Evolutionary conservation across 306 rosid species (phyloP).

Genomic region (Bauhinia variegata): DNA sequence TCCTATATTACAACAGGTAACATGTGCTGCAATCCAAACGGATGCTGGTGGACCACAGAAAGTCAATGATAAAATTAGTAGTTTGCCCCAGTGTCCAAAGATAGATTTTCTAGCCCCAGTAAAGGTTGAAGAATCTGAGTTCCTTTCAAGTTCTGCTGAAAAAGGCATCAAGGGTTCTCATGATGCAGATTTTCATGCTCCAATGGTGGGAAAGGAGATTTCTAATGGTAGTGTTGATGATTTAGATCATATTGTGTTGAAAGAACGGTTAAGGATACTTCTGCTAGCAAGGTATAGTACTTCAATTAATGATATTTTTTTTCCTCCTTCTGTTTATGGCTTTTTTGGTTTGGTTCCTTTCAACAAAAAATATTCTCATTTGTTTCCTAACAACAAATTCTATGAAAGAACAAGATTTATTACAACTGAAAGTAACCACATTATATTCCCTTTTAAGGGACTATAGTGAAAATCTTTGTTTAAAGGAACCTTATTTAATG

Average conservation of each 20-base stretch:
- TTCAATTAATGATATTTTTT: slow-evolving; percentile 13
- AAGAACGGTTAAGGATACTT: slow-evolving; percentile 71
- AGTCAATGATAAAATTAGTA: slow-evolving; percentile 24
- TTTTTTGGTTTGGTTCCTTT: slow-evolving; percentile 13
- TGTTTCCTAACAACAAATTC: slow-evolving; percentile 16
- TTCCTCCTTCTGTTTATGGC: slow-evolving; percentile 22
- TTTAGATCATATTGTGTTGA: slow-evolving; percentile 65
- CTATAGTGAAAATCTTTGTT: slow-evolving; percentile 12
- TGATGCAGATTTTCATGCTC: slow-evolving; percentile 39
- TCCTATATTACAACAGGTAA: slow-evolving; percentile 46
- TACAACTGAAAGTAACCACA: slow-evolving; percentile 3
- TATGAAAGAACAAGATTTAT: slow-evolving; percentile 23
- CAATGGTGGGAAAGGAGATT: slow-evolving; percentile 50
- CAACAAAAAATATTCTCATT: background rate
- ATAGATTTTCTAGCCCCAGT: slow-evolving; percentile 41
- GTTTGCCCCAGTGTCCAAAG: slow-evolving; percentile 28
- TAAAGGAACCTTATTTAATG: slow-evolving; percentile 11
- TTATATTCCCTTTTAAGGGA: slow-evolving; percentile 1
- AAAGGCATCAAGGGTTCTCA: slow-evolving; percentile 36
- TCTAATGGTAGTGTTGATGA: slow-evolving; percentile 45
- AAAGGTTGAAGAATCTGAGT: slow-evolving; percentile 48
- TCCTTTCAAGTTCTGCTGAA: slow-evolving; percentile 37
- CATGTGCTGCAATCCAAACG: slow-evolving; percentile 19
- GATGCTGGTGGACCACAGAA: slow-evolving; percentile 33
- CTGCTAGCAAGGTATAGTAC: slow-evolving; percentile 61